Conservation (phyloP, 176 grass and related monocot genomes). For the Saccharum officinarum region DNA sequence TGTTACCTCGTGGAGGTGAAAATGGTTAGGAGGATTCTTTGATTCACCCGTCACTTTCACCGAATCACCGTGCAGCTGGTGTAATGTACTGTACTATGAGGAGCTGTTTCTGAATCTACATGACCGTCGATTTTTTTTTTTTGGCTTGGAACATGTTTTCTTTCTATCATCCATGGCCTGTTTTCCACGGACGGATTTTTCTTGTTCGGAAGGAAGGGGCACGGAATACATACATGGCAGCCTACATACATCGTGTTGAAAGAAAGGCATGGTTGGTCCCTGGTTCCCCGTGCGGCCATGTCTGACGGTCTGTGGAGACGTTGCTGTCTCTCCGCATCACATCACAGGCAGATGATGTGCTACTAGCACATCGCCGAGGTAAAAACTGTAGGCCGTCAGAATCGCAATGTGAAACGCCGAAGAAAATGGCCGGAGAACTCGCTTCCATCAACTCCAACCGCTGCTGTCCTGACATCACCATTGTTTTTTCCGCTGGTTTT, state of each 20-base stretch:
- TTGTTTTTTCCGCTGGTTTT: background rate
- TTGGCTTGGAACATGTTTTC: background rate
- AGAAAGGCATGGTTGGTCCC: background rate
- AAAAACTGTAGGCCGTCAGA: background rate
- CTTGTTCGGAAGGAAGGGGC: too few species aligned
- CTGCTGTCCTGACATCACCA: background rate
- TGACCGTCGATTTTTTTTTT: background rate
- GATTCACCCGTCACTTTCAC: background rate
- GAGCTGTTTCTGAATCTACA: background rate
- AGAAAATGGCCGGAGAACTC: background rate
- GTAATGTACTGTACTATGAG: background rate
- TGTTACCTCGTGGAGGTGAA: background rate
- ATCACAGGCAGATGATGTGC: background rate
- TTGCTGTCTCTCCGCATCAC: background rate
- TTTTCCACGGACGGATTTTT: too few species aligned
- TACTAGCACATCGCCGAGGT: background rate
- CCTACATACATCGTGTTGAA: background rate
- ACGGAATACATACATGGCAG: too few species aligned
- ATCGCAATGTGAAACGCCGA: background rate
- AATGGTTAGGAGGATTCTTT: background rate
- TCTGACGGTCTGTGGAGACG: background rate
- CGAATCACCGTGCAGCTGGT: background rate
- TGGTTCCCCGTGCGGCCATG: background rate
- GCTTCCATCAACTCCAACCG: conserved; percentile 4
- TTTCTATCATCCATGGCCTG: too few species aligned